These are phyloP conservation scores for Cadophora malorum DNA, from an alignment of 2,329 filamentous ascomycete species.

Conservation along the genomic window DNA sequence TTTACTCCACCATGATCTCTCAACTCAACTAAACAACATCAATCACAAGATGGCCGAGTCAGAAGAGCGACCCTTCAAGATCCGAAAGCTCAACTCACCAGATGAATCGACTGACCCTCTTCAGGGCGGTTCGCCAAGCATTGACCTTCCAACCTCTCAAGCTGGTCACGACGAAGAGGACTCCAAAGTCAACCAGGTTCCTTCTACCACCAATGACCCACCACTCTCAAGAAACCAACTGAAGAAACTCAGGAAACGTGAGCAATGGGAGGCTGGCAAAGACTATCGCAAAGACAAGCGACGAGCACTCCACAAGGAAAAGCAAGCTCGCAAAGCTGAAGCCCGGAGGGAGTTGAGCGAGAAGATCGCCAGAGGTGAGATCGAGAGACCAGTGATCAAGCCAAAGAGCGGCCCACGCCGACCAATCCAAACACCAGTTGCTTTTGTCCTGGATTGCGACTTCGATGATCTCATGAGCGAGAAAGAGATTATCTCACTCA, in stretches of 20 bases:
- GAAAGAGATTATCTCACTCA: conserved; percentile 82
- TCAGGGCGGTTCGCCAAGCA: conserved; percentile 14
- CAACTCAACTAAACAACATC: conserved; percentile 6
- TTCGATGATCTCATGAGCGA: conserved; percentile 92
- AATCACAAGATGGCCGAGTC: conserved; percentile 39
- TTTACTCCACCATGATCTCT: conserved; percentile 23
- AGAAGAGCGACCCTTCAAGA: conserved; percentile 43
- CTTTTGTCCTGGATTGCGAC: conserved; percentile 87
- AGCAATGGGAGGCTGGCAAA: conserved; percentile 78
- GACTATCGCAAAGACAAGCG: conserved; percentile 60
- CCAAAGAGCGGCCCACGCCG: conserved; percentile 28
- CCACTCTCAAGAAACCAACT: conserved; percentile 82
- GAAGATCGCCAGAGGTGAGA: conserved; percentile 45
- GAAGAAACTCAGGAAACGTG: conserved; percentile 76
- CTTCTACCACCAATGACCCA: conserved; percentile 25
- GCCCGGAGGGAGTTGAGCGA: conserved; percentile 52
- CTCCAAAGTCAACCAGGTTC: conserved; percentile 17
- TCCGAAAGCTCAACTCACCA: conserved; percentile 37
- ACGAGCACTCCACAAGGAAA: conserved; percentile 59
- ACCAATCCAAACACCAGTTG: conserved; percentile 70
- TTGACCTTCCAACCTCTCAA: conserved; percentile 5
- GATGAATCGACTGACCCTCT: conserved; percentile 19
- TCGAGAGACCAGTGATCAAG: conserved; percentile 25
- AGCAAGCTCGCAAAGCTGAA: conserved; percentile 56
- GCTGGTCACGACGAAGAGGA: not conserved